Evolutionary conservation across 163 green algal genomes (phyloP).

Genomic region (Chloromonas sp.): DNA sequence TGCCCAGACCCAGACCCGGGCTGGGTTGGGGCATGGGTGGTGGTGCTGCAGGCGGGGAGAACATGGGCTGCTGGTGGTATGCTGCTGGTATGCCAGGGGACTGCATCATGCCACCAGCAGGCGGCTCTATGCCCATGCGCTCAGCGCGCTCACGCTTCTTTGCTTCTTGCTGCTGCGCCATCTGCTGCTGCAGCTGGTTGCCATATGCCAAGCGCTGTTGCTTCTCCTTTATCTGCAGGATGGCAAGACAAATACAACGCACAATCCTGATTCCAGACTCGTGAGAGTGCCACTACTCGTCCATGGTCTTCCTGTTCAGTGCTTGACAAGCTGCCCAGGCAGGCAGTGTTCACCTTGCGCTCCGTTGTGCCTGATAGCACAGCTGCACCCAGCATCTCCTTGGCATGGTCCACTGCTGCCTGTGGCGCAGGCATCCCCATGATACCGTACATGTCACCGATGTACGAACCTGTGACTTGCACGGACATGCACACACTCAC

Average conservation of each 20-base stretch:
- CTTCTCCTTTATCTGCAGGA: slow-evolving; percentile 16
- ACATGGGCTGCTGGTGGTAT: background rate
- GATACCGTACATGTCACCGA: background rate
- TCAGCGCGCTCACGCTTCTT: slow-evolving; percentile 23
- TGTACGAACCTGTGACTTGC: no score
- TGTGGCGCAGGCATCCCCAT: background rate
- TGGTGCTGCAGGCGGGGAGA: background rate
- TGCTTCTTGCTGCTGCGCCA: slow-evolving; percentile 23
- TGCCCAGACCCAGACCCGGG: background rate
- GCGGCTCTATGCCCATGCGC: slow-evolving; percentile 22
- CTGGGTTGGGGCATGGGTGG: background rate
- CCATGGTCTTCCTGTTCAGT: background rate
- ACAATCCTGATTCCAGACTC: background rate
- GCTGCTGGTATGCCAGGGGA: background rate
- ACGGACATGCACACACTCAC: no score
- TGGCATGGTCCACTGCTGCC: slow-evolving; percentile 11
- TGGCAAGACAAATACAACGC: background rate
- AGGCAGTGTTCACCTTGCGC: slow-evolving; percentile 13
- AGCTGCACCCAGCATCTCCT: slow-evolving; percentile 19
- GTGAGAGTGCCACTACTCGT: background rate
- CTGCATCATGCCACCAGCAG: slow-evolving; percentile 2
- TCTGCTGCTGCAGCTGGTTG: slow-evolving; percentile 32
- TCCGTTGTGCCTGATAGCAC: slow-evolving; percentile 12
- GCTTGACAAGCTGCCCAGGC: no score
- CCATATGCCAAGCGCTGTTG: slow-evolving; percentile 22